Percentiles rank a stretch among this genome's conserved stretches.
Conservation (phyloP, 1,284 basidiomycete genomes). For the Tilletiaria anomala region DNA sequence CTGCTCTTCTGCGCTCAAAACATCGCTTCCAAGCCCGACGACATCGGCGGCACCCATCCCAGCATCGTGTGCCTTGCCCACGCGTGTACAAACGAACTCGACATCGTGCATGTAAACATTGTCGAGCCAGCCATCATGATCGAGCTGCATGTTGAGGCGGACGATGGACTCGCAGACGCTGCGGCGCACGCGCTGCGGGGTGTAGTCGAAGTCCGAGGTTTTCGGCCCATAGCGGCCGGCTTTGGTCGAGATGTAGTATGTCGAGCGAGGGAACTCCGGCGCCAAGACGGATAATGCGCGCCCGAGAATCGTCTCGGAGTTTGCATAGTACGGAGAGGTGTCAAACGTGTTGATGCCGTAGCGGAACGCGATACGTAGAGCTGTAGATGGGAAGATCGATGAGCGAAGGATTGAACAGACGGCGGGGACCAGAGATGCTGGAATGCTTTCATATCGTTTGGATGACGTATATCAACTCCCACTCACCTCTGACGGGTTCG, state of each 20-base stretch:
- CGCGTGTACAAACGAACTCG: conserved; percentile 61
- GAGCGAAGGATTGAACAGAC: not conserved
- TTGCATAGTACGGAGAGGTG: conserved; percentile 65
- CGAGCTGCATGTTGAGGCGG: conserved; percentile 57
- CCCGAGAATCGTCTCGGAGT: conserved; percentile 77
- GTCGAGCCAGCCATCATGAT: conserved; percentile 41
- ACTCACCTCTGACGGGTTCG: conserved; percentile 6
- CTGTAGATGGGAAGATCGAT: conserved; percentile 13
- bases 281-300: conserved; percentile 40
- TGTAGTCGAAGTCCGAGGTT: conserved; percentile 60
- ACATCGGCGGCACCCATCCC: conserved; percentile 49
- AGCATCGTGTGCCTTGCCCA: conserved; percentile 44
- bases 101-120: conserved; percentile 63
- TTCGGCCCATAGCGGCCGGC: conserved; percentile 66
- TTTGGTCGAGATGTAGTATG: conserved; percentile 54
- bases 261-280: conserved; percentile 40
- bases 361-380: conserved; percentile 49
- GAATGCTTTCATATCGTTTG: not conserved
- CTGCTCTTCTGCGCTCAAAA: not conserved
- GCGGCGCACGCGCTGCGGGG: conserved; percentile 53
- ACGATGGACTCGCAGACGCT: conserved; percentile 59
- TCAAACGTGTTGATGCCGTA: conserved; percentile 85
- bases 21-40: conserved; percentile 1
- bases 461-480: not conserved
- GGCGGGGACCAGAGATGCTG: no score